phyloP scores from a whole-genome alignment of 345 rosid genomes.

The Kernera saxatilis region DNA sequence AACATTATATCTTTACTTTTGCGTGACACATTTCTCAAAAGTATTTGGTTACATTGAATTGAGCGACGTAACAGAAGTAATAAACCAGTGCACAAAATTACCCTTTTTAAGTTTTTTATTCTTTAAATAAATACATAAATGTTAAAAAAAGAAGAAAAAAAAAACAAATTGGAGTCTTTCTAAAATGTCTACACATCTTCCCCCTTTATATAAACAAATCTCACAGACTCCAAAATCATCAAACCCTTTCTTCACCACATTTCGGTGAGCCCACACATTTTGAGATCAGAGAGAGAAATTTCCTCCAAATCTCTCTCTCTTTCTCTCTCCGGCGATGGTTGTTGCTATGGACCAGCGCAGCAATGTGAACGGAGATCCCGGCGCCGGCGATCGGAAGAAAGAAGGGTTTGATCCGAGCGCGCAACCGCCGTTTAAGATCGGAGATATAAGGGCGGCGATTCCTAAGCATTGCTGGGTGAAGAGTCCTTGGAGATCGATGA shows the following conservation, averaged over 20 bases:
- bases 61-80: background rate
- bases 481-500: constrained; percentile 59
- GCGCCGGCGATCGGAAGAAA: constrained; percentile 10
- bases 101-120: background rate
- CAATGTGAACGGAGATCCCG: constrained; percentile 9
- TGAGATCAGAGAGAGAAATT: background rate
- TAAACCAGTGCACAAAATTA: background rate
- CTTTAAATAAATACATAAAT: constrained; percentile 2
- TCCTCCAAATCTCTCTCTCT: background rate
- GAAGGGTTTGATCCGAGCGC: constrained; percentile 51
- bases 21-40: background rate
- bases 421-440: constrained; percentile 62
- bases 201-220: constrained; percentile 26
- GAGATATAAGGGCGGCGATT: constrained; percentile 67
- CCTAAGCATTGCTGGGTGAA: constrained; percentile 76
- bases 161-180: background rate
- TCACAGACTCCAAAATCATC: constrained; percentile 16
- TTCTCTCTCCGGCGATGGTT: constrained; percentile 19
- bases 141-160: background rate
- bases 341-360: constrained; percentile 27
- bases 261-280: constrained; percentile 6
- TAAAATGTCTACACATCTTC: background rate
- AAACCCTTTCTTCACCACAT: constrained; percentile 27
- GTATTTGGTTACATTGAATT: background rate
- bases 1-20: background rate